phyloP scores from a whole-genome alignment of 192 early-diverging fungal genomes.

The Coemansia sp. region DNA sequence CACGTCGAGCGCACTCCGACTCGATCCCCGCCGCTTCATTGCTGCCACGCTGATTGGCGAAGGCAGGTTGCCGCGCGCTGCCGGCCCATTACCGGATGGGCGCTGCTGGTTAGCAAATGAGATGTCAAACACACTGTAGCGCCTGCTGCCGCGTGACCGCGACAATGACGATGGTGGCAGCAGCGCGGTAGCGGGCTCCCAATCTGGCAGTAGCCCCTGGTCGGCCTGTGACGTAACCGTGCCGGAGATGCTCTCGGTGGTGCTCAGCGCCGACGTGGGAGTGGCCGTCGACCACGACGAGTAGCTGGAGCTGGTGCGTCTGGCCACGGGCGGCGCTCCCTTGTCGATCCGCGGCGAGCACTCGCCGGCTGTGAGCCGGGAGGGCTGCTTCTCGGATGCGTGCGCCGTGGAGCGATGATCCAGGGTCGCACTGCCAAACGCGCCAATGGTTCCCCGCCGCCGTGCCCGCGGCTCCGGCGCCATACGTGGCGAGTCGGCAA shows the following conservation, averaged over 20 bases:
- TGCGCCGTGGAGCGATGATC: neutral
- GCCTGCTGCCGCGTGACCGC: conserved; percentile 17
- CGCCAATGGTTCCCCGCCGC: conserved; percentile 20
- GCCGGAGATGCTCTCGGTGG: neutral
- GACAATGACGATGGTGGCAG: conserved; percentile 2
- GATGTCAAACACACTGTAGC: conserved; percentile 44
- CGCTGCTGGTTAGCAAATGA: conserved; percentile 22
- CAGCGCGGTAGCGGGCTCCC: conserved; percentile 10
- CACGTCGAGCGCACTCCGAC: neutral
- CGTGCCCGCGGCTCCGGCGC: conserved; percentile 8
- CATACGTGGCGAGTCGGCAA: conserved; percentile 11
- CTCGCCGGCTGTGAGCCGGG: neutral
- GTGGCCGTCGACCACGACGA: conserved; percentile 36
- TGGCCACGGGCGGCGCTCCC: neutral
- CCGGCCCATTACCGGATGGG: neutral
- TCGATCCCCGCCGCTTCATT: neutral
- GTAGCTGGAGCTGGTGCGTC: conserved; percentile 34
- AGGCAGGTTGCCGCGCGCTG: neutral
- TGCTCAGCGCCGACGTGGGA: conserved; percentile 17
- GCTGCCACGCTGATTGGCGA: neutral
- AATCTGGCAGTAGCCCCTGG: conserved; percentile 12
- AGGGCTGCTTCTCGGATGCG: neutral
- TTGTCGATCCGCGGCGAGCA: conserved; percentile 4
- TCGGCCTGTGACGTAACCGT: conserved; percentile 3
- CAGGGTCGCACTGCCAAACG: neutral